These are phyloP conservation scores for Microstegium vimineum DNA, from an alignment of 176 grass and related monocot species.

Conservation along the genomic window DNA sequence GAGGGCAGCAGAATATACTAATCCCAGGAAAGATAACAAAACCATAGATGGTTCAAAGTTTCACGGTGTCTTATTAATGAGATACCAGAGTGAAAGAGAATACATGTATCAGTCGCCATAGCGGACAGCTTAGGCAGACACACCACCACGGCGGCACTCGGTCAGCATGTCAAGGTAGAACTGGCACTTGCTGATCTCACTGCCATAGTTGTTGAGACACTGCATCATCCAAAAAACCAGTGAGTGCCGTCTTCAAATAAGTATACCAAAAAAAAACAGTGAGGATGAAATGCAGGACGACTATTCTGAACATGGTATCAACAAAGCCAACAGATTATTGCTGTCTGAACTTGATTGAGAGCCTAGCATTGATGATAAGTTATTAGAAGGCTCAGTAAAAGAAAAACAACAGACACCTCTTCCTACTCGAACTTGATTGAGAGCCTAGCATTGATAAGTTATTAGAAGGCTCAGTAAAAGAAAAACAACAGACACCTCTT, in stretches of 20 bases:
- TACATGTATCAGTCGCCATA: too few species aligned
- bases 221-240: slow-evolving; percentile 8
- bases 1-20: neutral
- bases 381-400: neutral
- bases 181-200: slow-evolving; percentile 82
- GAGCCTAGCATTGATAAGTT: neutral
- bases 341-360: too few species aligned
- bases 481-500: neutral
- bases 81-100: slow-evolving; percentile 16
- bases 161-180: slow-evolving; percentile 90
- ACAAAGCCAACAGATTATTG: neutral
- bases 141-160: slow-evolving; percentile 65
- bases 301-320: neutral
- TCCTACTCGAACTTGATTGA: too few species aligned
- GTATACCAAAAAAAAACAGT: too few species aligned
- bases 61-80: slow-evolving; percentile 27
- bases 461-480: neutral
- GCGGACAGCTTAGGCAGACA: slow-evolving; percentile 26
- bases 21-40: neutral
- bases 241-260: neutral
- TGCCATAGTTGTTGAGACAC: slow-evolving; percentile 74
- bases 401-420: neutral
- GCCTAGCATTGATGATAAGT: neutral
- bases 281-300: neutral
- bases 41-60: neutral